Evolutionary conservation across 202 grass and related monocot species (phyloP).

Genomic region (Eragrostis tef): DNA sequence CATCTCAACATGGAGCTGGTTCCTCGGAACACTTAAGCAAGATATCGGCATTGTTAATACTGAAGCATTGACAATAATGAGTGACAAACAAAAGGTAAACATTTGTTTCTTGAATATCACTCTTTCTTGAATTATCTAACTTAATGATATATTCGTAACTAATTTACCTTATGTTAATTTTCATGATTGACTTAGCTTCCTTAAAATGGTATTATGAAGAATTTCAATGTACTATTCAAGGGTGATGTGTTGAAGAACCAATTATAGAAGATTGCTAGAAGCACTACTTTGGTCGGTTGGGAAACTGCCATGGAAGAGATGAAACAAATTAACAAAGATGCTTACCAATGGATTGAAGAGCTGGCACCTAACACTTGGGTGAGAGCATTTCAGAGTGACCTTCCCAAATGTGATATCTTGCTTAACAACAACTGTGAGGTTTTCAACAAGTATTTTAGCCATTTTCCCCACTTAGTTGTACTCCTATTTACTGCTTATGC

Average conservation of each 20-base stretch:
- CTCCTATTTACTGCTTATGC: too few relatives aligned
- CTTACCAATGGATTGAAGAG: too few relatives aligned
- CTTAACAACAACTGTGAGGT: too few relatives aligned
- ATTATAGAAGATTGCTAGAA: not conserved
- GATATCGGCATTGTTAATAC: not conserved
- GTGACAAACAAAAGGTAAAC: conserved; percentile 21
- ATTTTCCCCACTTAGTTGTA: too few relatives aligned
- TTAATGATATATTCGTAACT: not conserved
- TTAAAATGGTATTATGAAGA: too few relatives aligned
- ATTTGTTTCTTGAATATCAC: not conserved
- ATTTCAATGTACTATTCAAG: not conserved
- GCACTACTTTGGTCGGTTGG: not conserved
- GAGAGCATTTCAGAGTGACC: too few relatives aligned
- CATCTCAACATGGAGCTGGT: not conserved
- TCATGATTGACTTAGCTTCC: too few relatives aligned
- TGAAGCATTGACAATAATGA: not conserved
- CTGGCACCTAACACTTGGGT: too few relatives aligned
- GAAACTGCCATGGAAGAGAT: conserved; percentile 19
- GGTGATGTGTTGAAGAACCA: conserved; percentile 6
- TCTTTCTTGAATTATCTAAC: not conserved
- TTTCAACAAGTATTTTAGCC: too few relatives aligned
- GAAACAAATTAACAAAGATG: not conserved
- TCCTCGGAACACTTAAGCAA: not conserved
- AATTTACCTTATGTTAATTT: too few relatives aligned
- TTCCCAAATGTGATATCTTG: too few relatives aligned